Evolutionary conservation across 2,329 filamentous ascomycete species (phyloP).

Genomic region (Claviceps quebecensis): DNA sequence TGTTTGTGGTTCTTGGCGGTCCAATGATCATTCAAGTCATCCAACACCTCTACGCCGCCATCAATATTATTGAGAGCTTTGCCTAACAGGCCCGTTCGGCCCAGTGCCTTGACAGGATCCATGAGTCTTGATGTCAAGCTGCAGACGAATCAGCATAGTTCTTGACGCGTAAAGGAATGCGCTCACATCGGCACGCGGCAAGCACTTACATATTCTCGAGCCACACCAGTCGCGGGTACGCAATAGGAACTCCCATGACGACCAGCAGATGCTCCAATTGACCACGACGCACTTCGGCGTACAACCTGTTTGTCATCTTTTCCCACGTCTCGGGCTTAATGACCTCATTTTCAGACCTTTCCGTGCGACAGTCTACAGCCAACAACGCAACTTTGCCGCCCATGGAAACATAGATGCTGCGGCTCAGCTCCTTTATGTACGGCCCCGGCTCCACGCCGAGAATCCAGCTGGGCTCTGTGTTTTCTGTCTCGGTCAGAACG

Average conservation of each 20-base stretch:
- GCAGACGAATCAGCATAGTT: slow-evolving; percentile 12
- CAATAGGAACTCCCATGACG: slow-evolving; percentile 69
- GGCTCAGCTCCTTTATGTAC: slow-evolving; percentile 76
- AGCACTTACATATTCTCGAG: slow-evolving; percentile 50
- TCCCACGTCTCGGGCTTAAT: slow-evolving; percentile 72
- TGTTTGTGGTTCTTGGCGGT: slow-evolving; percentile 88
- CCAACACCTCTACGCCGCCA: slow-evolving; percentile 78
- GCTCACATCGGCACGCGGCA: neutral
- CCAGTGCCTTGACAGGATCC: slow-evolving; percentile 79
- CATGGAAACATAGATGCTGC: slow-evolving; percentile 73
- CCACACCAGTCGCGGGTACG: slow-evolving; percentile 63
- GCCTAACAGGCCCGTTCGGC: slow-evolving; percentile 67
- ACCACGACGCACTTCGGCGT: slow-evolving; percentile 67
- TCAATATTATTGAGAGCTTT: slow-evolving; percentile 79
- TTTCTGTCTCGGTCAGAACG: slow-evolving; percentile 63
- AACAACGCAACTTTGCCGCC: slow-evolving; percentile 69
- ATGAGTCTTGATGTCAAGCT: slow-evolving; percentile 72
- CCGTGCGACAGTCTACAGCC: slow-evolving; percentile 81
- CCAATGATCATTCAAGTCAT: slow-evolving; percentile 94
- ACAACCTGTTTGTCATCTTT: slow-evolving; percentile 71
- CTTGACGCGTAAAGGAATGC: neutral
- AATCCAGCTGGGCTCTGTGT: slow-evolving; percentile 82
- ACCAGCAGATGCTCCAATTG: slow-evolving; percentile 85
- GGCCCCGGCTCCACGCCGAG: slow-evolving; percentile 68
- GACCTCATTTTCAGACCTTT: slow-evolving; percentile 72